Conservation (phyloP, 768 basidiomycete species). For the Tulasnella sp. region DNA sequence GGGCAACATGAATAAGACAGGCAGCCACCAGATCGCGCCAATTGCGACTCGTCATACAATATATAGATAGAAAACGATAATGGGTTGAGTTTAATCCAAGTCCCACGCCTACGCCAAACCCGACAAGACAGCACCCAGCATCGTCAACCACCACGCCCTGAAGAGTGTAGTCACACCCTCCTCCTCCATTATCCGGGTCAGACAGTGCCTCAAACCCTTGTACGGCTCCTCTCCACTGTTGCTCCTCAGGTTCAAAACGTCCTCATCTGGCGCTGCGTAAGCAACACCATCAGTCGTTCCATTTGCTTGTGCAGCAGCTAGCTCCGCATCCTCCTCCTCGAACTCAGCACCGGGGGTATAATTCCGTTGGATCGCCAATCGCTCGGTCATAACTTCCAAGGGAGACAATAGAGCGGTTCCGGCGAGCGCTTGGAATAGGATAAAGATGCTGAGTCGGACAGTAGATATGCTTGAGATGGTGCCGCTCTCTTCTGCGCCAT, state of each 20-base stretch:
- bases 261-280: constrained; percentile 62
- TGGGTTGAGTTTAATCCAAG: too few species aligned
- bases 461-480: constrained; percentile 48
- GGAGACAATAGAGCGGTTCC: constrained; percentile 57
- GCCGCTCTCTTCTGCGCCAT: constrained; percentile 15
- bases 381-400: constrained; percentile 66
- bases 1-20: too few species aligned
- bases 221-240: constrained; percentile 65
- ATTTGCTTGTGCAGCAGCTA: constrained; percentile 35
- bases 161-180: constrained; percentile 67
- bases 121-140: constrained; percentile 17
- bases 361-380: constrained; percentile 77
- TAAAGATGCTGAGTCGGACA: constrained; percentile 22
- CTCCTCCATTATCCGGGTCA: constrained; percentile 64
- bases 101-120: constrained; percentile 9
- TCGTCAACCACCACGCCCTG: constrained; percentile 70
- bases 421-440: constrained; percentile 35
- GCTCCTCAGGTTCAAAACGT: constrained; percentile 71
- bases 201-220: constrained; percentile 60
- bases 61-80: too few species aligned
- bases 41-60: too few species aligned
- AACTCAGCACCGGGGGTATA: constrained; percentile 58
- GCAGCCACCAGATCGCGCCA: too few species aligned
- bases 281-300: constrained; percentile 30
- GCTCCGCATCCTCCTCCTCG: constrained; percentile 43